Conservation (phyloP, 176 grass and related monocot species). For the Bromus sterilis region DNA sequence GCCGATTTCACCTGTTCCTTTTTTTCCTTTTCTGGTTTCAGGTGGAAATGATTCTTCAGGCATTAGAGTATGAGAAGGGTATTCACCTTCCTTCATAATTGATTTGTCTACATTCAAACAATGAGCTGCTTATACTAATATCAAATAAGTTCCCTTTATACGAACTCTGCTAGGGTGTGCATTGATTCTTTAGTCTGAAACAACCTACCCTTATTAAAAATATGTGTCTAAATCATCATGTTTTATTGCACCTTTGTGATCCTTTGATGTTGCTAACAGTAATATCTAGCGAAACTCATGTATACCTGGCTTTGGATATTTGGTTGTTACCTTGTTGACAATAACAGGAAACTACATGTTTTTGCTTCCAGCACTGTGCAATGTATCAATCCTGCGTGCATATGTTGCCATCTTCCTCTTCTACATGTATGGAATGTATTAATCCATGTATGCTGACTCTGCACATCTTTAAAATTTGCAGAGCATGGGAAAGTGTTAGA, state of each 20-base stretch:
- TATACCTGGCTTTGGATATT: not conserved
- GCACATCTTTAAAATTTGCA: slow-evolving; percentile 28
- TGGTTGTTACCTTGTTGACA: not conserved
- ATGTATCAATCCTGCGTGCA: not conserved
- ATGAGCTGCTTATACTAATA: not conserved
- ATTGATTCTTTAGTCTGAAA: not conserved
- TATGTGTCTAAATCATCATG: not conserved
- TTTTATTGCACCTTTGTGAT: not conserved
- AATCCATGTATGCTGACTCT: slow-evolving; percentile 12
- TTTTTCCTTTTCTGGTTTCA: slow-evolving; percentile 34
- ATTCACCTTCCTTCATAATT: not conserved
- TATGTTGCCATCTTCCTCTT: not conserved
- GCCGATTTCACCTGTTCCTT: slow-evolving; percentile 9
- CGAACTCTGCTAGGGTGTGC: not conserved
- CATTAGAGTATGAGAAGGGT: slow-evolving; percentile 97
- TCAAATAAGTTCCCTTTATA: not conserved
- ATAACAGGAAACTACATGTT: not conserved
- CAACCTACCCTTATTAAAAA: not conserved
- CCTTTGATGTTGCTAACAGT: not conserved
- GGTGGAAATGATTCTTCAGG: slow-evolving; percentile 99
- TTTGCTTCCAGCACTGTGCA: not conserved
- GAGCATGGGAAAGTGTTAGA: slow-evolving; percentile 90
- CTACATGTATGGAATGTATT: not conserved
- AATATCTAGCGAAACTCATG: not conserved
- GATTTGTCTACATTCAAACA: not conserved